Conservation (phyloP, 305 asterid species). For the Andrographis paniculata region DNA sequence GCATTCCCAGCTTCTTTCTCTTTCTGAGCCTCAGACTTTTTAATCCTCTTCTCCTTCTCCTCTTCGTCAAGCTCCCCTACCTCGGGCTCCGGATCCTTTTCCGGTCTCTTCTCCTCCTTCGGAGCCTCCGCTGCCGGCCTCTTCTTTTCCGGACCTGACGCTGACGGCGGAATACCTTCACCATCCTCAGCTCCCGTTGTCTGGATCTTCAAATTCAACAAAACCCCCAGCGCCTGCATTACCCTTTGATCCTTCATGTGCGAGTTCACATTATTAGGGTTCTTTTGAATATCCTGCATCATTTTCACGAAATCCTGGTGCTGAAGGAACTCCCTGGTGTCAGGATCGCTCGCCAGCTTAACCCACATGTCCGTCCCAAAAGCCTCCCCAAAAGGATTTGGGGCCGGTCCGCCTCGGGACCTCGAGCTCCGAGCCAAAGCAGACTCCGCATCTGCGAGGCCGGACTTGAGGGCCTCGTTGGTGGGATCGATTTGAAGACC, state of each 20-base stretch:
- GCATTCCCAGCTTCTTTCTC: conserved; percentile 89
- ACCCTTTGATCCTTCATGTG: conserved; percentile 70
- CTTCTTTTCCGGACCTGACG: conserved; percentile 34
- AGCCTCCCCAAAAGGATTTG: conserved; percentile 61
- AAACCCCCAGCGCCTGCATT: conserved; percentile 72
- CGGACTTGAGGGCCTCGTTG: conserved; percentile 68
- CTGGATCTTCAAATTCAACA: conserved; percentile 57
- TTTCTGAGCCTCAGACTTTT: conserved; percentile 47
- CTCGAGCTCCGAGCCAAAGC: conserved; percentile 35
- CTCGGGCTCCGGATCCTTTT: conserved; percentile 32
- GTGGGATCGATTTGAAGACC: conserved; percentile 76
- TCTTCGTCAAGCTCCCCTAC: conserved; percentile 40
- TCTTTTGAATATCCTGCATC: conserved; percentile 81
- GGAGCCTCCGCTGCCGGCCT: conserved; percentile 33
- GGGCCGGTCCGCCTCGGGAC: conserved; percentile 21
- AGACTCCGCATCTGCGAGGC: conserved; percentile 62
- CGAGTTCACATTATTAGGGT: conserved; percentile 52
- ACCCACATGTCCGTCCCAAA: conserved; percentile 93
- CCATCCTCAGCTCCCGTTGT: conserved; percentile 46
- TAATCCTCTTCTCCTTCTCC: conserved; percentile 43
- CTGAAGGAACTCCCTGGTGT: conserved; percentile 45
- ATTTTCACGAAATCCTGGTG: conserved; percentile 68
- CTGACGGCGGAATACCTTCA: conserved; percentile 27
- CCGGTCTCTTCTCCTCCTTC: conserved; percentile 44
- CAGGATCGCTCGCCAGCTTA: conserved; percentile 50